Base-by-base conservation (phyloP, 768 basidiomycete genomes). In the Panus rudis region DNA sequence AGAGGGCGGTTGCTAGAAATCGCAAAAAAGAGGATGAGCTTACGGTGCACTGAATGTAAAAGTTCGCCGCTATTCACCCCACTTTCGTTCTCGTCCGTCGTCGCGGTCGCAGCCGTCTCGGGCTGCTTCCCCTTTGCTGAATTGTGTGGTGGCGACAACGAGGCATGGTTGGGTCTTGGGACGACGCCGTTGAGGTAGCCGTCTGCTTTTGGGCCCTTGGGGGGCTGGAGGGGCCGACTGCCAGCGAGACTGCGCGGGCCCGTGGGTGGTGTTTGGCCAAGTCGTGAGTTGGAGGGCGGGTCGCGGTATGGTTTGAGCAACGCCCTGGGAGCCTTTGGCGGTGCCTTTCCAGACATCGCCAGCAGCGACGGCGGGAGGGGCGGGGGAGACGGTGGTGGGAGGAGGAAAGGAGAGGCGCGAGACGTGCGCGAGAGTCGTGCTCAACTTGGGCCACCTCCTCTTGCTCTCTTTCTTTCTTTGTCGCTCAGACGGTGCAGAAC, bases 291-390 rank as follows among this genome's bases (percentile, higher is more conserved):
- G 53, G 48, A 39, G 21, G 54, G 50, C n/a, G 53, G 53, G n/a
- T n/a, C n/a, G n/a, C n/a, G n/a, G n/a, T 72, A 52, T 28, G 71
- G 63, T 46, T 74, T 75, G 48, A 78, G 55, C 47, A 88, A 68
- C 34, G 84, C 84, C 47, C 84, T 67, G 35, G 84, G 84, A 43
- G 84, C 84, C 52, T 70, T 74, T 51, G 84, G 84, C 53, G 84
- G 84, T 40, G 76, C 79, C 68, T 81, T 85, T 58, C 84, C 82
- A 63, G 84, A 84, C 84, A 87, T 84, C 47, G 49, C 39, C 57
- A 45, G 49, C 43, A 49, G 37, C 45, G 51, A 32, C 44, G 49
- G 40, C 35, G n/a, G 35, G n/a, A 17, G 34, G 6, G 22, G 20
- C 21, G 27, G 11, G 33, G 30, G 25, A 37, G 35, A 27, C 4